phyloP scores from a whole-genome alignment of 305 asterid species.

The Solanum hybrid region DNA sequence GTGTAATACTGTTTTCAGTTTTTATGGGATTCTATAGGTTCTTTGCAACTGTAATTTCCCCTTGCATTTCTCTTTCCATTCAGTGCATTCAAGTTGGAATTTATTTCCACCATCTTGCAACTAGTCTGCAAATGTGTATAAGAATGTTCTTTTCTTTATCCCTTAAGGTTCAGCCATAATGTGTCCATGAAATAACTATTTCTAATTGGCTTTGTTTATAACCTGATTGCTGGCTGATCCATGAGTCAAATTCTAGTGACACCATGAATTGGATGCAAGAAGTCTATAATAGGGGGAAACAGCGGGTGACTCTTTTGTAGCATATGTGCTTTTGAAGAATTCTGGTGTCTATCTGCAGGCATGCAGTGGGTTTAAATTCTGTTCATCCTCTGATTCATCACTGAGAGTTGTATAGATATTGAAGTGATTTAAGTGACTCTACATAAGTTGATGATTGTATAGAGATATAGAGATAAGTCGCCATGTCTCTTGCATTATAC shows the following conservation, averaged over 20 bases:
- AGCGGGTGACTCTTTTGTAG: not conserved
- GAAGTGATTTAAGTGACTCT: conserved; percentile 3
- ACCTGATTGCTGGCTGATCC: not conserved
- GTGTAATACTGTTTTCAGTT: not conserved
- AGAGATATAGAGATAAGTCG: not conserved
- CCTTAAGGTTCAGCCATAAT: not conserved
- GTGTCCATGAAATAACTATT: not conserved
- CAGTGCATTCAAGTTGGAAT: not conserved
- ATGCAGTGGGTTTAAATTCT: not conserved
- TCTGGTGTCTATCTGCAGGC: not conserved
- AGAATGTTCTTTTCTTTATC: not conserved
- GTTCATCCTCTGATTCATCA: not conserved
- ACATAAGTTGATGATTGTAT: not conserved
- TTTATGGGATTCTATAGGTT: not conserved
- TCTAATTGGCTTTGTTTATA: not conserved
- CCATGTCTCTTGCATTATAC: not conserved
- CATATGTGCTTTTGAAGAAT: not conserved
- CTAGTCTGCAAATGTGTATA: not conserved
- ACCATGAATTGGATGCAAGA: not conserved
- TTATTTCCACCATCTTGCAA: not conserved
- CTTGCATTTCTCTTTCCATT: not conserved
- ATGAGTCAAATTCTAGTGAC: not conserved
- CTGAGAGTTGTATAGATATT: not conserved
- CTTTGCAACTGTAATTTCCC: not conserved
- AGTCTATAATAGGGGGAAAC: not conserved